Evolutionary conservation across 352 stramenopile species (phyloP).

Genomic region (Discostella stelligera): DNA sequence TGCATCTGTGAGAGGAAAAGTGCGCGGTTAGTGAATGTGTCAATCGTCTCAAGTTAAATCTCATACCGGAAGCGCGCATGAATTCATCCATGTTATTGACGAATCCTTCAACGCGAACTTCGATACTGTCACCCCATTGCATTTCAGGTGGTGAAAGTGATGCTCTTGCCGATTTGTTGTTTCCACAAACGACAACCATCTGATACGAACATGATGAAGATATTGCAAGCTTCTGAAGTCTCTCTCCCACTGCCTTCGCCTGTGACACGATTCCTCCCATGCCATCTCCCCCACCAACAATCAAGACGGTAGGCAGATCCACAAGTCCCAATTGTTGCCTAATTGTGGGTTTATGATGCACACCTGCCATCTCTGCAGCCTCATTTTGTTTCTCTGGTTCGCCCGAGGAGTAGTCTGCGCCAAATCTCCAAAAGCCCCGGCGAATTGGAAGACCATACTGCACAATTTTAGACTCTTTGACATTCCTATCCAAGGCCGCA

Average conservation of each 20-base stretch:
- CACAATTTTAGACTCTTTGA: slow-evolving; percentile 75
- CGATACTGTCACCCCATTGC: slow-evolving; percentile 64
- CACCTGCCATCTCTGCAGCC: slow-evolving; percentile 28
- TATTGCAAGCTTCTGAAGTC: slow-evolving; percentile 38
- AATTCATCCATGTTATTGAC: slow-evolving; percentile 88
- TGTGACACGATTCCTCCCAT: slow-evolving; percentile 83
- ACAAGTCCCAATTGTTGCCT: slow-evolving; percentile 65
- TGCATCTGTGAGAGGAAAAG: not conserved
- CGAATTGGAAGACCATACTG: slow-evolving; percentile 85
- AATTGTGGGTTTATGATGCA: slow-evolving; percentile 50
- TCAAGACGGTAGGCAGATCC: slow-evolving; percentile 76
- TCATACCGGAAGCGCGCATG: slow-evolving; percentile 73
- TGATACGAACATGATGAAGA: slow-evolving; percentile 52
- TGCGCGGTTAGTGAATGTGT: not conserved
- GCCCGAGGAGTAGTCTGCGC: slow-evolving; percentile 30
- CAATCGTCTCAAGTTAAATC: not conserved
- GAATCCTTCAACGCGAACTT: slow-evolving; percentile 82
- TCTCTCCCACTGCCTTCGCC: slow-evolving; percentile 62
- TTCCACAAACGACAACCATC: slow-evolving; percentile 86
- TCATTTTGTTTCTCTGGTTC: slow-evolving; percentile 27
- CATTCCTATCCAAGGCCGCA: slow-evolving; percentile 50
- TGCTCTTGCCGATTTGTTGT: slow-evolving; percentile 75
- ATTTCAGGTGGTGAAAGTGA: slow-evolving; percentile 53
- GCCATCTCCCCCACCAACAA: slow-evolving; percentile 84
- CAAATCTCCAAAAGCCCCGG: slow-evolving; percentile 81